A percentile compares a stretch with the other conserved stretches of the same genome.
Evolutionary conservation across 371 early-diverging fungal species (phyloP).

Genomic region (Capillidium rhysosporum): DNA sequence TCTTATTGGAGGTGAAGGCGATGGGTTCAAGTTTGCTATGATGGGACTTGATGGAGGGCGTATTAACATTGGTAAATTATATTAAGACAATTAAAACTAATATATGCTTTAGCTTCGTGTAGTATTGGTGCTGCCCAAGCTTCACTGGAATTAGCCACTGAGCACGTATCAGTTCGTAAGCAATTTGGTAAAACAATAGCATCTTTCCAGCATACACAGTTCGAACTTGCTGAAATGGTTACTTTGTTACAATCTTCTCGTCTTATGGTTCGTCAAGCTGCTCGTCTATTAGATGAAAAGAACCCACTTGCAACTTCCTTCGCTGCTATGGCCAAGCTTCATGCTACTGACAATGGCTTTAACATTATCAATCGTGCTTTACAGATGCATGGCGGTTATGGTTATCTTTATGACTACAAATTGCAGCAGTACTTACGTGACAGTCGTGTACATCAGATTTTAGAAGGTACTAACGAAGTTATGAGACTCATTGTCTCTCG

Average conservation of each 20-base stretch:
- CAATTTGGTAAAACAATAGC: slow-evolving; percentile 26
- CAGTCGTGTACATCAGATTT: slow-evolving; percentile 32
- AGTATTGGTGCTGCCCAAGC: slow-evolving; percentile 40
- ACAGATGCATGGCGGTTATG: slow-evolving; percentile 37
- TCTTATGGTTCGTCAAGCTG: slow-evolving; percentile 31
- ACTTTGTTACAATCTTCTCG: slow-evolving; percentile 23
- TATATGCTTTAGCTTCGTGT: slow-evolving; percentile 22
- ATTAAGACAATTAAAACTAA: background rate
- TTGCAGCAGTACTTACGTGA: slow-evolving; percentile 38
- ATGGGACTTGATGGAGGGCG: slow-evolving; percentile 38
- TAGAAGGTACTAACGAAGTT: slow-evolving; percentile 37
- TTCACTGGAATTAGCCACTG: slow-evolving; percentile 24
- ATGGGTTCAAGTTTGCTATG: slow-evolving; percentile 45
- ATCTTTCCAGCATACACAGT: slow-evolving; percentile 26
- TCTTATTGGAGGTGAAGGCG: slow-evolving; percentile 27
- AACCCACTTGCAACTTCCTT: slow-evolving; percentile 16
- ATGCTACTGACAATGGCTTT: slow-evolving; percentile 32
- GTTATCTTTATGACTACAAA: slow-evolving; percentile 36
- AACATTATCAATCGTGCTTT: slow-evolving; percentile 18
- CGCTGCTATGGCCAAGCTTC: slow-evolving; percentile 24
- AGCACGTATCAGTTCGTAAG: slow-evolving; percentile 27
- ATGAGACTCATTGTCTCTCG: slow-evolving; percentile 31
- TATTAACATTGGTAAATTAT: slow-evolving; percentile 25
- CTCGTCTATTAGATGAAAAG: slow-evolving; percentile 21
- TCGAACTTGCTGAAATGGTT: slow-evolving; percentile 39